These are phyloP conservation scores for Boletus rufocinnamomeus DNA, from an alignment of 768 basidiomycete species.

Conservation along the genomic window DNA sequence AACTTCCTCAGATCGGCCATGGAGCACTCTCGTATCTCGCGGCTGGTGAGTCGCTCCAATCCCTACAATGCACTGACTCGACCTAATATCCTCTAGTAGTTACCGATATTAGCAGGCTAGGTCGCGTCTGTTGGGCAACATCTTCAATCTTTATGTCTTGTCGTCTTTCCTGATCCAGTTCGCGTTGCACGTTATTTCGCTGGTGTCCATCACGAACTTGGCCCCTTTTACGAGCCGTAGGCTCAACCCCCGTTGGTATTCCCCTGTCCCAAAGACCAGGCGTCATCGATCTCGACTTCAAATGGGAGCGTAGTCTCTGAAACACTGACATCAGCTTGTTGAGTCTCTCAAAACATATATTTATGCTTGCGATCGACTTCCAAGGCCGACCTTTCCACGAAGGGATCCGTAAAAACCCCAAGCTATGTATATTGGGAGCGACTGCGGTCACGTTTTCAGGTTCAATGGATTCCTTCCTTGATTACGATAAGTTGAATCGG, in stretches of 20 bases:
- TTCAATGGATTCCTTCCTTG: constrained; percentile 44
- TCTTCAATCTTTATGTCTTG: constrained; percentile 95
- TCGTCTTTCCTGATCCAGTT: constrained; percentile 92
- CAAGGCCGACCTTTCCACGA: constrained; percentile 98
- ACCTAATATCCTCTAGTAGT: too few species aligned
- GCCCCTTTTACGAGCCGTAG: constrained; percentile 41
- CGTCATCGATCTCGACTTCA: constrained; percentile 59
- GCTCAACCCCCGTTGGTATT: neutral
- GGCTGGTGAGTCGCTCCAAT: too few species aligned
- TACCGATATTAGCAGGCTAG: too few species aligned
- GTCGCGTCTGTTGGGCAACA: constrained; percentile 62
- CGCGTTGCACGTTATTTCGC: constrained; percentile 79
- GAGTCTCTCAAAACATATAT: too few species aligned
- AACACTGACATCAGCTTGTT: constrained; percentile 59
- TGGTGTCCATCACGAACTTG: constrained; percentile 91
- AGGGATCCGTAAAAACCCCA: constrained; percentile 92
- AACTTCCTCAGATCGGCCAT: too few species aligned
- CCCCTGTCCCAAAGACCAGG: constrained; percentile 49
- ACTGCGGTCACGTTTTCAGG: constrained; percentile 90
- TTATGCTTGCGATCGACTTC: constrained; percentile 13
- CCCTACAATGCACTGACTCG: too few species aligned
- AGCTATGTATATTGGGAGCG: constrained; percentile 87
- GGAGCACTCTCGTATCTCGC: too few species aligned
- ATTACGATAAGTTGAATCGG: constrained; percentile 94
- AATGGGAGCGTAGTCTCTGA: constrained; percentile 90